Evolutionary conservation across 2,329 filamentous ascomycete species (phyloP).

Genomic region (Aschersonia sp.): DNA sequence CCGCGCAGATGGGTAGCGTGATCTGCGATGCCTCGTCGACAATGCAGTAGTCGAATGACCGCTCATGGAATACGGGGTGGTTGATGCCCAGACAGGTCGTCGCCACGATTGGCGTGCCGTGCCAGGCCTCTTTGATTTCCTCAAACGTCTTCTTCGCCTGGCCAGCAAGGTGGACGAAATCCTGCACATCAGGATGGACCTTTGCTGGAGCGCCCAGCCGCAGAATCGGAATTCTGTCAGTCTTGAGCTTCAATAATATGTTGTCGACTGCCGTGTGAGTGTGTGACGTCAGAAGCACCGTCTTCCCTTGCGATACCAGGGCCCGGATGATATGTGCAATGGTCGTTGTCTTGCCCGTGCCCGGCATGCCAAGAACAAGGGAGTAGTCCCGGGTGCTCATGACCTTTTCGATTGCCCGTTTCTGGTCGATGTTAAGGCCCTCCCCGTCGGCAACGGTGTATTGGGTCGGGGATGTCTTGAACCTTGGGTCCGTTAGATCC

Average conservation of each 20-base stretch:
- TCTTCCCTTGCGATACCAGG: slow-evolving; percentile 77
- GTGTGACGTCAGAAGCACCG: slow-evolving; percentile 84
- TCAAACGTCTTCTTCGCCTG: slow-evolving; percentile 64
- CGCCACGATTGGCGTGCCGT: slow-evolving; percentile 76
- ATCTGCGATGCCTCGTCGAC: slow-evolving; percentile 98
- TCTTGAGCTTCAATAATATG: slow-evolving; percentile 79
- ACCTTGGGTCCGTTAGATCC: slow-evolving; percentile 57
- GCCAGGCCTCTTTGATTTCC: slow-evolving; percentile 71
- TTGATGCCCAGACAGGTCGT: slow-evolving; percentile 90
- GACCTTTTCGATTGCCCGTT: slow-evolving; percentile 76
- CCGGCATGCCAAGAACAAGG: slow-evolving; percentile 94
- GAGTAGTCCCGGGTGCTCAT: slow-evolving; percentile 94
- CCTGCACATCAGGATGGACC: slow-evolving; percentile 72
- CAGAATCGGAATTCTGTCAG: slow-evolving; percentile 63
- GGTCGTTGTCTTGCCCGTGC: slow-evolving; percentile 94
- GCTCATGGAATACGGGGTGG: slow-evolving; percentile 74
- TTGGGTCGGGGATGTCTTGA: slow-evolving; percentile 51
- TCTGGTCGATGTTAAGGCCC: slow-evolving; percentile 76
- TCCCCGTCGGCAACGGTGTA: slow-evolving; percentile 47
- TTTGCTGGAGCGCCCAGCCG: slow-evolving; percentile 78
- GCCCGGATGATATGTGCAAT: slow-evolving; percentile 95
- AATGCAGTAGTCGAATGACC: slow-evolving; percentile 94
- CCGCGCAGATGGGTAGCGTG: slow-evolving; percentile 84
- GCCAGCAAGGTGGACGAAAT: slow-evolving; percentile 69
- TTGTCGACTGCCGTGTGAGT: slow-evolving; percentile 98